Percentiles rank a stretch among this genome's conserved stretches.
phyloP scores from a whole-genome alignment of 306 rosid genomes.

The barrel medic (Medicago truncatula) region DNA sequence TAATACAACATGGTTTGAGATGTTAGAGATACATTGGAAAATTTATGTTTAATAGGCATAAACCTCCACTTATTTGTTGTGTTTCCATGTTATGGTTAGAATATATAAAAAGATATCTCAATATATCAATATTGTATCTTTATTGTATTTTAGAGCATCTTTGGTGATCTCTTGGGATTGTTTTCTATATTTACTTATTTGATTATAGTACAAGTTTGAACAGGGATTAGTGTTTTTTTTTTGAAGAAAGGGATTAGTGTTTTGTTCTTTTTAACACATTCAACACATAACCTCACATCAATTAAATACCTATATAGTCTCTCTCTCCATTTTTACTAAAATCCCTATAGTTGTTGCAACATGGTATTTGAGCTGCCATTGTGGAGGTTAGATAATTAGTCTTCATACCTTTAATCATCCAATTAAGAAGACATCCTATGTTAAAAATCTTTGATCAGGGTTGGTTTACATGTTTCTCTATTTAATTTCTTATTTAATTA shows the following conservation, averaged over 20 bases:
- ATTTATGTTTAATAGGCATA: background rate
- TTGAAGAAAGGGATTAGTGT: no score
- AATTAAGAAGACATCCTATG: background rate
- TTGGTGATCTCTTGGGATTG: constrained; percentile 7
- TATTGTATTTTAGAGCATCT: constrained; percentile 10
- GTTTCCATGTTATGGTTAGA: constrained; percentile 5
- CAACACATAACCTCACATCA: background rate
- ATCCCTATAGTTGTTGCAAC: constrained; percentile 6
- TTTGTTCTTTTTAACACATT: background rate
- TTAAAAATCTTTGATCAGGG: background rate
- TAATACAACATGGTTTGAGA: constrained; percentile 26
- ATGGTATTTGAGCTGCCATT: background rate
- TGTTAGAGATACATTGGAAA: constrained; percentile 11
- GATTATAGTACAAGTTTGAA: background rate
- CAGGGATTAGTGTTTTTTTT: background rate
- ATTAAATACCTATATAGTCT: background rate
- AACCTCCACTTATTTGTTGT: constrained; percentile 6
- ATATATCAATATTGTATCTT: background rate
- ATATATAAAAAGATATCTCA: constrained; percentile 1
- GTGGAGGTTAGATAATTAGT: background rate
- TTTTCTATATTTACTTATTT: background rate
- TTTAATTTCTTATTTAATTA: constrained; percentile 3
- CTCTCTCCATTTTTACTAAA: background rate
- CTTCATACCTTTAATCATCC: background rate
- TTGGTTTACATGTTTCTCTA: constrained; percentile 2